A percentile compares a stretch with the other conserved stretches of the same genome.
These are phyloP conservation scores for Tolypocladium tropicale DNA, from an alignment of 2,329 filamentous ascomycete genomes.

Conservation along the genomic window DNA sequence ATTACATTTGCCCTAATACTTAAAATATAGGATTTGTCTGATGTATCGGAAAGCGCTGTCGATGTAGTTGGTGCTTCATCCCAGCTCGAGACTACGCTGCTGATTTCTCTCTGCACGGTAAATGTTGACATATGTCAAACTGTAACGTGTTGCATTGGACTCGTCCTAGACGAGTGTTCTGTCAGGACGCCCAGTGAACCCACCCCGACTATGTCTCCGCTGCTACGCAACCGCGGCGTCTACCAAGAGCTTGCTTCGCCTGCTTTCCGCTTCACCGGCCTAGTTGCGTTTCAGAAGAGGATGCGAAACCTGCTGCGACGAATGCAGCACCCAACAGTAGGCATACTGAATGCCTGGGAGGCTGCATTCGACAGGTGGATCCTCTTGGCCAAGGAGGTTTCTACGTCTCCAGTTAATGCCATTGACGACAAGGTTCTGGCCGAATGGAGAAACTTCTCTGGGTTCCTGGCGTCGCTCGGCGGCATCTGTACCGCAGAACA, in stretches of 20 bases:
- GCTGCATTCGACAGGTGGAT: conserved; percentile 56
- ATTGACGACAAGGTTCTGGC: conserved; percentile 46
- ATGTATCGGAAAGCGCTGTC: conserved; percentile 41
- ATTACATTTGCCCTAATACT: conserved; percentile 4
- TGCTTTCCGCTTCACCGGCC: conserved; percentile 55
- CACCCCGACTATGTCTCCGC: conserved; percentile 37
- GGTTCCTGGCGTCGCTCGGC: conserved; percentile 56
- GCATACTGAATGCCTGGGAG: conserved; percentile 60
- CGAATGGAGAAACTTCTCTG: conserved; percentile 61
- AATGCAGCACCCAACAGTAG: conserved; percentile 52
- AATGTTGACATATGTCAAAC: conserved; percentile 56
- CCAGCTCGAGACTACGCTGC: conserved; percentile 50
- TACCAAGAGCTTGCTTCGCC: conserved; percentile 54
- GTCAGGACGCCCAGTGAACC: conserved; percentile 41
- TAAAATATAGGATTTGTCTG: conserved; percentile 37
- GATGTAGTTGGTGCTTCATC: conserved; percentile 43
- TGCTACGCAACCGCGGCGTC: conserved; percentile 50
- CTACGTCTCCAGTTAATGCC: conserved; percentile 37
- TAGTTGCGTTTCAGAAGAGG: conserved; percentile 61
- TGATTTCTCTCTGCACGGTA: conserved; percentile 54
- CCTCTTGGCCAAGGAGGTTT: conserved; percentile 52
- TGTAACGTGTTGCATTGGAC: conserved; percentile 50
- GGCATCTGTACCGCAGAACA: conserved; percentile 55
- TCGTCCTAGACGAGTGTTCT: conserved; percentile 52
- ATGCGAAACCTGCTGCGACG: conserved; percentile 48